Evolutionary conservation across 345 rosid genomes (phyloP).

Genomic region (Linum lewisii): DNA sequence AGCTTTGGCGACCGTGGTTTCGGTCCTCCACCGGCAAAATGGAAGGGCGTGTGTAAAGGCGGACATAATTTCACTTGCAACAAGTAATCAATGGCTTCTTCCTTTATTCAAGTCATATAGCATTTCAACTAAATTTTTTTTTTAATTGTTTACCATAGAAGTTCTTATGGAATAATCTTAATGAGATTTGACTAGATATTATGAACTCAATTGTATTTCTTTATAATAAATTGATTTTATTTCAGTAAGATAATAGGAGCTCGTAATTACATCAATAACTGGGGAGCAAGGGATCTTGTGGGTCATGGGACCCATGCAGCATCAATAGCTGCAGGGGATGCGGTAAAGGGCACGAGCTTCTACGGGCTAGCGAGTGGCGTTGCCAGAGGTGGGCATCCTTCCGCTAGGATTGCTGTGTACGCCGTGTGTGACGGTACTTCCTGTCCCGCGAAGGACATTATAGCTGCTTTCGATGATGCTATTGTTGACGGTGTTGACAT

Average conservation of each 20-base stretch:
- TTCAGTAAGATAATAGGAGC: constrained; percentile 43
- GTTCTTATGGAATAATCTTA: too few species aligned
- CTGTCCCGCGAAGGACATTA: not conserved
- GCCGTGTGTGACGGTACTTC: constrained; percentile 27
- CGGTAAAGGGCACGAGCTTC: constrained; percentile 25
- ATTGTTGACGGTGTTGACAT: constrained; percentile 56
- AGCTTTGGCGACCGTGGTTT: constrained; percentile 40
- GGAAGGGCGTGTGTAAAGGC: constrained; percentile 38
- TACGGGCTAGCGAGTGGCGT: constrained; percentile 40
- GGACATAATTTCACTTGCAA: constrained; percentile 40
- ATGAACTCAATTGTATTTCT: too few species aligned
- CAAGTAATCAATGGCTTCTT: constrained; percentile 34
- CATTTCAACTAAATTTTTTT: too few species aligned
- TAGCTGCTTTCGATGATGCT: constrained; percentile 55
- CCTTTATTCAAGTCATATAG: too few species aligned
- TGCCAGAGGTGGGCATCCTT: constrained; percentile 53
- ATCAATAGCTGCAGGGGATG: constrained; percentile 55
- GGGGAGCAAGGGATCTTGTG: constrained; percentile 11
- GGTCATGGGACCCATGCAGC: constrained; percentile 48
- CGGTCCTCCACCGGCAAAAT: constrained; percentile 38
- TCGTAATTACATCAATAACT: constrained; percentile 23
- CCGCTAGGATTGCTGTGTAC: constrained; percentile 45
- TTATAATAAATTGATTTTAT: too few species aligned
- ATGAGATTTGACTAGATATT: too few species aligned
- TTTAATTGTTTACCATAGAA: too few species aligned